A percentile compares a stretch with the other conserved stretches of the same genome.
phyloP scores from a whole-genome alignment of 495 filamentous ascomycete genomes.

The Aspergillus indologenus region DNA sequence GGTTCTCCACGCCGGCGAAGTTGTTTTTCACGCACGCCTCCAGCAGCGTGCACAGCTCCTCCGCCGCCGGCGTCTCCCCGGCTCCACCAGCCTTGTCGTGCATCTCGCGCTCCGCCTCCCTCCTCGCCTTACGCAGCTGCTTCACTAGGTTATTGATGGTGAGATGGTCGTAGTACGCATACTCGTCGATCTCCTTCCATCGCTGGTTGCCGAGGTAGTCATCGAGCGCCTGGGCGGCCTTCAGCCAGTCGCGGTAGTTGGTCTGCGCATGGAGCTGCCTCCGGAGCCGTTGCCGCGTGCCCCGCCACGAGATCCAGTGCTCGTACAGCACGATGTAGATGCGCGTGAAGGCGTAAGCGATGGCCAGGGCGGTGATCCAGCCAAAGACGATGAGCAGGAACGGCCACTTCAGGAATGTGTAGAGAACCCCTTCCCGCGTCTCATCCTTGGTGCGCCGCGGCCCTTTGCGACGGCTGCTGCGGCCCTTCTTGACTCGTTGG shows the following conservation, averaged over 20 bases:
- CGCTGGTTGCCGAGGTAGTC: constrained; percentile 72
- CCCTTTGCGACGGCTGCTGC: constrained; percentile 39
- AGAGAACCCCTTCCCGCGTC: constrained; percentile 88
- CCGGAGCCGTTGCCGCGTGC: constrained; percentile 66
- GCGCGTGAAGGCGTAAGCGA: constrained; percentile 76
- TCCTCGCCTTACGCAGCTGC: constrained; percentile 63
- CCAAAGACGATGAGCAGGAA: constrained; percentile 72
- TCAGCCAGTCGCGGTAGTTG: constrained; percentile 79
- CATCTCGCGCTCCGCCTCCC: constrained; percentile 52
- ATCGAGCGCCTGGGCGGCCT: constrained; percentile 75
- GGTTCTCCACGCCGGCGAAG: constrained; percentile 93
- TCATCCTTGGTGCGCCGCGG: constrained; percentile 72
- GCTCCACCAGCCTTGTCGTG: constrained; percentile 19
- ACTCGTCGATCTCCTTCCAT: constrained; percentile 87
- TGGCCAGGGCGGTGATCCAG: constrained; percentile 68
- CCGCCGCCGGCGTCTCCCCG: constrained; percentile 50
- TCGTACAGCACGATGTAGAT: constrained; percentile 90
- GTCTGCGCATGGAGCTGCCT: constrained; percentile 64
- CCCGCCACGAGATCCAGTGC: constrained; percentile 56
- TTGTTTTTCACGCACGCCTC: constrained; percentile 97
- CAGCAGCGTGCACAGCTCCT: constrained; percentile 70
- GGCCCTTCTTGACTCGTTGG: constrained; percentile 56
- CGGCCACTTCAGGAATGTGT: constrained; percentile 87
- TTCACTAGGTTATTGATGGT: constrained; percentile 73
- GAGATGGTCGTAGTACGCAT: constrained; percentile 88